Conservation (phyloP, 768 basidiomycete genomes). For the Rhodotorula diobovata region DNA sequence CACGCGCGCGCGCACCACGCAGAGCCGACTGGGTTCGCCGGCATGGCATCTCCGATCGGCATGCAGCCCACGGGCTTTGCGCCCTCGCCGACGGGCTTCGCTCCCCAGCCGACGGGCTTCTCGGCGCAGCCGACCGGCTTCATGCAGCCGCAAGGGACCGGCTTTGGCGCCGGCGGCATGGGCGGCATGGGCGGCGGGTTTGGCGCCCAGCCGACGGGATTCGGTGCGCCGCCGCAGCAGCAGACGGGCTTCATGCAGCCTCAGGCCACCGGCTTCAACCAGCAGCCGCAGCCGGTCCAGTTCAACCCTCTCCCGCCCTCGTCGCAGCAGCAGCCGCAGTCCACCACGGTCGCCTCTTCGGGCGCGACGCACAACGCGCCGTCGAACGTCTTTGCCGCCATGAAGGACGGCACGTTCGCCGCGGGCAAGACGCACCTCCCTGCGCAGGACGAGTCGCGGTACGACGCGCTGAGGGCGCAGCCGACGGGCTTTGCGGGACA, state of each 20-base stretch:
- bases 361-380: constrained; percentile 43
- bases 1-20: background rate
- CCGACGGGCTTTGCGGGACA: constrained; percentile 45
- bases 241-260: constrained; percentile 42
- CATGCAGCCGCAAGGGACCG: background rate
- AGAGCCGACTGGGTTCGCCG: constrained; percentile 43
- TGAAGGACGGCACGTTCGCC: constrained; percentile 48
- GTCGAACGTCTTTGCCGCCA: constrained; percentile 51
- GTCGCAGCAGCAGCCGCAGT: constrained; percentile 28
- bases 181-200: constrained; percentile 36
- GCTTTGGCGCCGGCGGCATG: background rate
- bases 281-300: constrained; percentile 44
- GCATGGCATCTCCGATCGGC: constrained; percentile 17
- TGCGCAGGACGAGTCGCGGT: constrained; percentile 48
- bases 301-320: constrained; percentile 46
- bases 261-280: constrained; percentile 33
- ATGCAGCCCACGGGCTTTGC: constrained; percentile 44
- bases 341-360: constrained; percentile 19
- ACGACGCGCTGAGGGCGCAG: constrained; percentile 48
- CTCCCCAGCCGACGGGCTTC: constrained; percentile 40
- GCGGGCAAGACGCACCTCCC: constrained; percentile 45
- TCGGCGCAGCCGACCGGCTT: constrained; percentile 26
- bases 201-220: constrained; percentile 23
- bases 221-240: constrained; percentile 10
- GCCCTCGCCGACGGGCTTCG: constrained; percentile 39